Evolutionary conservation across 2,329 filamentous ascomycete genomes (phyloP), one percentile per base, ranked within the genome.

Genomic region (Phaeosphaeria sp.): DNA sequence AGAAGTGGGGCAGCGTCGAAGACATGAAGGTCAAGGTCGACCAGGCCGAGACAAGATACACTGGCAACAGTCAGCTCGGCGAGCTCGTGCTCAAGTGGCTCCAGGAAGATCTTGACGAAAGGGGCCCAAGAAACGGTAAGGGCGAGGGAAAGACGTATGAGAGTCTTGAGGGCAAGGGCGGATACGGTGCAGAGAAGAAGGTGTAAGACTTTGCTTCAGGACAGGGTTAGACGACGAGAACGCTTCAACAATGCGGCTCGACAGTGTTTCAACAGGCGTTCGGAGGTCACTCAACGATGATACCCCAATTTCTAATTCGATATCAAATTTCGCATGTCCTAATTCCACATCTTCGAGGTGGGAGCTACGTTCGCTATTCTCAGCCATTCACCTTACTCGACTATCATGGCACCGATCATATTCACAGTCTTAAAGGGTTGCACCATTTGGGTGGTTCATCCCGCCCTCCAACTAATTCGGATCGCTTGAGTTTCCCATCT

Each of bases 71-170:
- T 69, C 86, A 87, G 55, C 83, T 98, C 7, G 93, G 94, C 9
- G 91, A 96, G 79, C 79, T 99, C 62, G 95, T 98, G 27, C 81
- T 99, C 66, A 84, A 84, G 53, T 99, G 95, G 95, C 81, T 99
- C 76, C 87, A 87, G 73, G 86, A 91, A 60, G 94, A 98, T 78
- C 78, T 97, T 61, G 81, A 84, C 66, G 89, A 91, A 65, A 83
- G 94, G 64, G 94, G 94, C 0, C 93, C 93, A 2, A 83, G 94
- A 48, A 91, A 86, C 65, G 80, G 81, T 42, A 78, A 82, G 56
- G 83, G 79, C 9, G 87, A 92, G 77, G 89, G 89, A 2, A 85
- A 86, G 81, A 87, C 87, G 7, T 92, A 90, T 67, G 77, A 83
- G 67, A 81, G 77, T 54, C 73, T 80, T 1, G 83, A 86, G 49